Conservation (phyloP, 768 basidiomycete species). For the Termitomyces sp. region DNA sequence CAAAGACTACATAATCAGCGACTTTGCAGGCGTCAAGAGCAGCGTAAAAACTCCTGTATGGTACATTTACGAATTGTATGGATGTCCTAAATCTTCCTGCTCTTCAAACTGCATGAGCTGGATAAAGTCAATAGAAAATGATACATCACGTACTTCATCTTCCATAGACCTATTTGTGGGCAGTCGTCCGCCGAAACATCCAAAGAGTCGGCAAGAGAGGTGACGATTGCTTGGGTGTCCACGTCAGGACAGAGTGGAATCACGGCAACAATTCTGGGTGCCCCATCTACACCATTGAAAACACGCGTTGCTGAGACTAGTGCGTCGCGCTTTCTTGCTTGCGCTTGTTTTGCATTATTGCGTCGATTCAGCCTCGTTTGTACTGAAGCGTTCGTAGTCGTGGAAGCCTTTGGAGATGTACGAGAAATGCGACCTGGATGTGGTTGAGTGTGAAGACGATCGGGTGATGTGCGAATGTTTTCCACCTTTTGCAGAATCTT, state of each 20-base stretch:
- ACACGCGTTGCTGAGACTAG: conserved; percentile 69
- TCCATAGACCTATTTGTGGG: conserved; percentile 53
- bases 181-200: conserved; percentile 49
- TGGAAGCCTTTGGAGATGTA: conserved; percentile 46
- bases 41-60: conserved; percentile 65
- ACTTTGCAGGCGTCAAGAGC: conserved; percentile 82
- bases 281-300: conserved; percentile 71
- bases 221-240: conserved; percentile 41
- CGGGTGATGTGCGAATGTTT: not conserved
- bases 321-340: conserved; percentile 62
- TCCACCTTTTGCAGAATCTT: conserved; percentile 79
- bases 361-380: conserved; percentile 75
- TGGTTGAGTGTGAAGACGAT: not conserved
- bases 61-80: conserved; percentile 79
- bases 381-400: conserved; percentile 43
- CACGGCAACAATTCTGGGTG: conserved; percentile 83
- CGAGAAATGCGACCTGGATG: conserved; percentile 51
- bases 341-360: conserved; percentile 82
- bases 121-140: not conserved
- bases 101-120: conserved; percentile 31
- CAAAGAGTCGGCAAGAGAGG: conserved; percentile 53
- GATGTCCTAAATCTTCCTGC: conserved; percentile 89
- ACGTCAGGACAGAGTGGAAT: conserved; percentile 78
- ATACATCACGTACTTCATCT: conserved; percentile 44
- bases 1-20: conserved; percentile 86